These are phyloP conservation scores for Exophiala mesophila DNA, from an alignment of 2,329 filamentous ascomycete genomes.

Conservation along the genomic window DNA sequence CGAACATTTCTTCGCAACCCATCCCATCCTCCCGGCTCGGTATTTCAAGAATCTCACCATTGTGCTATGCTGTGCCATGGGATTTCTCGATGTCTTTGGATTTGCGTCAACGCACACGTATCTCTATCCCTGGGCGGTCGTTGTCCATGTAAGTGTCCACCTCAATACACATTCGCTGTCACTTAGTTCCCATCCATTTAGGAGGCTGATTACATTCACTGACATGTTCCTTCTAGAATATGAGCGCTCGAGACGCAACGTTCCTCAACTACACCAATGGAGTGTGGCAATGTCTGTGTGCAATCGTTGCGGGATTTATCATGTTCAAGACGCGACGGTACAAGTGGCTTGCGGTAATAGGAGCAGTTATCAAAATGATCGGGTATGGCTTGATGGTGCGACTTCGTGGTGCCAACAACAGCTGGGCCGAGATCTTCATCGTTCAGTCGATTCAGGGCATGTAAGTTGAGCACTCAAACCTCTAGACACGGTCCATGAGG, in stretches of 20 bases:
- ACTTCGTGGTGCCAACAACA: constrained; percentile 41
- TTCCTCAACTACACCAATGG: constrained; percentile 39
- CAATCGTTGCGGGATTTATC: constrained; percentile 37
- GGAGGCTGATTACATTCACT: too few species aligned
- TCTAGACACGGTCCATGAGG: too few species aligned
- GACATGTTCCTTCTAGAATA: too few species aligned
- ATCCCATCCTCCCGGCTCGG: constrained; percentile 44
- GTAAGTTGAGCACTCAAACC: too few species aligned
- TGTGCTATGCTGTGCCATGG: constrained; percentile 38
- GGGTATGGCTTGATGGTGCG: constrained; percentile 51
- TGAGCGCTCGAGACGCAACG: constrained; percentile 39
- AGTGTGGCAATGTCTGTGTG: constrained; percentile 42
- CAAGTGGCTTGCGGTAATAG: constrained; percentile 44
- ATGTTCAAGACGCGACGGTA: constrained; percentile 43
- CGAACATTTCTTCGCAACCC: constrained; percentile 42
- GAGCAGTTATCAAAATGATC: constrained; percentile 40
- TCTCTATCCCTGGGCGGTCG: constrained; percentile 41
- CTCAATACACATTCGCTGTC: too few species aligned
- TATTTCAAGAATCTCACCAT: constrained; percentile 46
- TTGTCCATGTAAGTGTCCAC: background rate
- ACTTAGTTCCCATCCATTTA: too few species aligned
- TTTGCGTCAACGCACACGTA: constrained; percentile 46
- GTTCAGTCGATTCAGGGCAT: constrained; percentile 47
- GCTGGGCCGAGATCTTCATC: constrained; percentile 43
- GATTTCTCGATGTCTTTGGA: constrained; percentile 41